Base-by-base conservation (phyloP, 2,329 filamentous ascomycete genomes). In the Exophiala sp. region DNA sequence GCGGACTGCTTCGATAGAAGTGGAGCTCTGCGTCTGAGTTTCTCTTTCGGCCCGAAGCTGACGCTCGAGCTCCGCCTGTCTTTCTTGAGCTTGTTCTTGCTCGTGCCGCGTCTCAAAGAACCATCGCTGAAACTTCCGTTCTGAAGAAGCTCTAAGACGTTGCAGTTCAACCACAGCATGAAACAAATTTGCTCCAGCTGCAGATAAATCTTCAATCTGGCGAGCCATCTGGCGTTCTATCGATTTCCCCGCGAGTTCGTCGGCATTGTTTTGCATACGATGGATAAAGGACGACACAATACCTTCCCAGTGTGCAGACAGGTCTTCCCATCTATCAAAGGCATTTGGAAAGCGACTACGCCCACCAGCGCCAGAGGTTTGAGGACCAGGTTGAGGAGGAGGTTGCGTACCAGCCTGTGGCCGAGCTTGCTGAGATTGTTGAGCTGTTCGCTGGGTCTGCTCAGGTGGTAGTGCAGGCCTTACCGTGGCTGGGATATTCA, bases 261-360 rank as follows among this genome's bases (percentile, higher is more conserved):
- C 86, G 24, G 88, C 87, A 67, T 96, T 96, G 68, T 94, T 85
- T 71, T 99, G 89, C 6, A 99, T 78, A 63, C 91, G 86, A 43
- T 90, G 87, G 61, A 99, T 94, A 92, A 94, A 99, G 72, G 96
- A 97, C 55, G 90, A 92, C 0, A 94, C 97, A 55, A 99, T 79
- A 3, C 94, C 94, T 70, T 99, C 94, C 94, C 94, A 99, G 65
- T 97, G 92, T 5, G 94, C 95, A 0, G 94, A 99, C 2, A 99
- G 75, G 0, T 89, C 92, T 69, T 99, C 94, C 94, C 94, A 99
- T 56, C 94, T 83, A 71, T 99, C 92, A 66, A 99, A 99, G 0
- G 94, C 94, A 71, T 97, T 94, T 0, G 94, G 94, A 62, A 99
- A 62, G 5, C 55, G 52, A 35, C 51, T 54, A 40, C 53, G 53